These are phyloP conservation scores for Cyberlindnera veronae DNA, from an alignment of 805 yeast species.

Conservation along the genomic window DNA sequence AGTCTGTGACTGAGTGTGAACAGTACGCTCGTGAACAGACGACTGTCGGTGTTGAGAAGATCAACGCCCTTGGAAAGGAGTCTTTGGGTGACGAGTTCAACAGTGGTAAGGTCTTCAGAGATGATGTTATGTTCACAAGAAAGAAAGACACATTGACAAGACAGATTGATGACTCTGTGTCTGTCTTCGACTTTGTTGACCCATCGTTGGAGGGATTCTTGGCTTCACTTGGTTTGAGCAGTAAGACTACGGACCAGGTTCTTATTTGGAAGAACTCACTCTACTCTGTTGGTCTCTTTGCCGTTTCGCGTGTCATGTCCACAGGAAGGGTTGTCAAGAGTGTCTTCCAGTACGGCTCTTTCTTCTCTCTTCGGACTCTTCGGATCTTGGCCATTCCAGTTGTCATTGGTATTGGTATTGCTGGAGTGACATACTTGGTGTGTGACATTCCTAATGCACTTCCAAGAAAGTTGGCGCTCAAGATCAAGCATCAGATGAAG, in stretches of 20 bases:
- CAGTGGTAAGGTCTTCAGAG: slow-evolving; percentile 58
- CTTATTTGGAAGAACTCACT: slow-evolving; percentile 30
- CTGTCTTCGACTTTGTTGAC: slow-evolving; percentile 74
- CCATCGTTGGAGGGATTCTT: slow-evolving; percentile 63
- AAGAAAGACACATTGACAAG: slow-evolving; percentile 59
- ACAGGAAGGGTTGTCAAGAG: slow-evolving; percentile 38
- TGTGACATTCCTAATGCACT: slow-evolving; percentile 86
- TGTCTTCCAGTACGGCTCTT: slow-evolving; percentile 35
- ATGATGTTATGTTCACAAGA: slow-evolving; percentile 80
- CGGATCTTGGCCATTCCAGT: slow-evolving; percentile 53
- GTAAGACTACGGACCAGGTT: slow-evolving; percentile 28
- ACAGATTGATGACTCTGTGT: slow-evolving; percentile 55
- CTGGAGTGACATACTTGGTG: slow-evolving; percentile 59
- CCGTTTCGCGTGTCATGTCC: slow-evolving; percentile 27
- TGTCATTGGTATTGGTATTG: slow-evolving; percentile 44
- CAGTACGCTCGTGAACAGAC: slow-evolving; percentile 63
- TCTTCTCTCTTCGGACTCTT: slow-evolving; percentile 34
- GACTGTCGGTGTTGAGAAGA: slow-evolving; percentile 52
- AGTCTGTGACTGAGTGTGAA: slow-evolving; percentile 65
- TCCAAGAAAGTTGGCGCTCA: slow-evolving; percentile 76
- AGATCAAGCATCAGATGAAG: slow-evolving; percentile 58
- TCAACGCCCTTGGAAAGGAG: slow-evolving; percentile 58
- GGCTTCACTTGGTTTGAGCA: slow-evolving; percentile 21
- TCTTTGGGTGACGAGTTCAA: slow-evolving; percentile 60
- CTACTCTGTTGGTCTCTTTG: slow-evolving; percentile 28